Base-by-base conservation (phyloP, 2,329 filamentous ascomycete species). In the Fusarium compactum region DNA sequence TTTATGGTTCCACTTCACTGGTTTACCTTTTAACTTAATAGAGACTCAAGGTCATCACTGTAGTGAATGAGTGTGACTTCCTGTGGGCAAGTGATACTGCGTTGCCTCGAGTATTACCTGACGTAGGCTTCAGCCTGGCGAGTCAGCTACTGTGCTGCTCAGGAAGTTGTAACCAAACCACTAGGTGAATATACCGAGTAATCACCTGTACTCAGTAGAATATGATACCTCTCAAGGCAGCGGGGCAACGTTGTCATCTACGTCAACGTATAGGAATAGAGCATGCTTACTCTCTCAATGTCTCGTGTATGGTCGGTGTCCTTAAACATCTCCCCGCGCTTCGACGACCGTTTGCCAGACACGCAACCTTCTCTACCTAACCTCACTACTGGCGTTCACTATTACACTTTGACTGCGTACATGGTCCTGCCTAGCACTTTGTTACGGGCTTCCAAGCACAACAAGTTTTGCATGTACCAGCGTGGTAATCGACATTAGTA, bases 301-400 rank as follows among this genome's bases (percentile, higher is more conserved):
- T 67, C 62, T 50, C 38, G 38, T 50, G 45, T 44, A 50, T 57
- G 29, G 41, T 44, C 45, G 58, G 44, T 24, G 43, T 38, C 30
- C 12, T 18, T 25, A 32, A 46, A 41, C 61, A 7, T 46, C 41
- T 25, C 18, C n/a, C 50, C 29, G 25, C 30, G 51, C 25, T 40
- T 29, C 34, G 44, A 43, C 20, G 32, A 32, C 15, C 20, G 24
- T 27, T 18, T 22, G 24, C 53, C 43, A 46, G 52, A 68, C 51
- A 58, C 68, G 64, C 68, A 70, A 71, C 55, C 59, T 40, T 16
- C n/a, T 54, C 56, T 70, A 52, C 68, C 67, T 68, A 40, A 40
- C 43, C 24, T 20, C 40, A 12, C 30, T 43, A 45, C 24, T 18
- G 9, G 25, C 22, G 15, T 47, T 45, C n/a, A 43, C 18, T 16